Conservation (phyloP, 495 filamentous ascomycete genomes). For the Aspergillus asperescens region DNA sequence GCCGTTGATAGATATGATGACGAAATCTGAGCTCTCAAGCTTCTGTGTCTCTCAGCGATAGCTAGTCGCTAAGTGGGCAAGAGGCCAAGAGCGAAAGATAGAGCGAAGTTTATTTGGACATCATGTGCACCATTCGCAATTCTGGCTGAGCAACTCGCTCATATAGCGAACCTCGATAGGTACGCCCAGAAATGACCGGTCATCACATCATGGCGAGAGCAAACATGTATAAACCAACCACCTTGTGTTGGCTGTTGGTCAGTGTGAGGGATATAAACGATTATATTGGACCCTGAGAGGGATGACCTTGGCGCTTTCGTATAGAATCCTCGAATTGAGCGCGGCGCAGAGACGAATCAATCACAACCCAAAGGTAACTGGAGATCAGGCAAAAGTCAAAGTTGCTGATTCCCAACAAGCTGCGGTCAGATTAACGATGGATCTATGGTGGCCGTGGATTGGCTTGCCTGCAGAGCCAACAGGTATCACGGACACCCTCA, state of each 20-base stretch:
- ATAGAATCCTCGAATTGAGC: background rate
- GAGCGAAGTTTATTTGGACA: background rate
- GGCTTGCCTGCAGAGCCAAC: conserved; percentile 10
- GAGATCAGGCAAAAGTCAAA: background rate
- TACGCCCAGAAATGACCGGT: background rate
- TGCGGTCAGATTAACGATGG: background rate
- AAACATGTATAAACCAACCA: background rate
- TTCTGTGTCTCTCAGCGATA: background rate
- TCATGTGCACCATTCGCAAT: conserved; percentile 3
- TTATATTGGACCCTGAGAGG: background rate
- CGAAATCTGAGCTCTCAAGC: background rate
- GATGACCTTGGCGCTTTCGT: background rate
- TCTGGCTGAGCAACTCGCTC: background rate
- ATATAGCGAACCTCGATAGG: background rate
- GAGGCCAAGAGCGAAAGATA: background rate
- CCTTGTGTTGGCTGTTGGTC: background rate
- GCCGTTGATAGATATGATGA: background rate
- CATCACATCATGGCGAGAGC: background rate
- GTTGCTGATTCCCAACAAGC: conserved; percentile 4
- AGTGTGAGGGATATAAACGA: background rate
- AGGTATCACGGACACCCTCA: conserved; percentile 13
- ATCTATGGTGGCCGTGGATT: conserved; percentile 16
- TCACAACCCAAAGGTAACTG: background rate
- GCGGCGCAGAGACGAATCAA: background rate
- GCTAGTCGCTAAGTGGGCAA: background rate